Conservation (phyloP, 2,329 filamentous ascomycete species). For the Trichoderma aggressivum region DNA sequence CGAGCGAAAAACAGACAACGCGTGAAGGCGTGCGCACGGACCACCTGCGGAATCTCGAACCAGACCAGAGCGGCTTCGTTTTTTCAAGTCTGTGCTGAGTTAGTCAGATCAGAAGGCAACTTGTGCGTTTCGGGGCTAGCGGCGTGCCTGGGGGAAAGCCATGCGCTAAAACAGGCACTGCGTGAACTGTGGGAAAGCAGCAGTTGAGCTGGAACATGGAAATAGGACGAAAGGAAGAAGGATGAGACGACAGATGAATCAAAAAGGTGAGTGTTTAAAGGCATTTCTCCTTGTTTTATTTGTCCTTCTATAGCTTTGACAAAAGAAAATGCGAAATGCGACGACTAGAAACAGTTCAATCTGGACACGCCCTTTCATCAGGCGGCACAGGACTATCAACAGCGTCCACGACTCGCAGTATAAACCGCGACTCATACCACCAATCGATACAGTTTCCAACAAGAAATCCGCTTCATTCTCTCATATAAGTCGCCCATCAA, state of each 20-base stretch:
- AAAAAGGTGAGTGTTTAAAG: not conserved
- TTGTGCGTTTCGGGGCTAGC: constrained; percentile 12
- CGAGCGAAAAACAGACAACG: constrained; percentile 41
- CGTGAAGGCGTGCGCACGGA: constrained; percentile 36
- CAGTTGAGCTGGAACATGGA: not conserved
- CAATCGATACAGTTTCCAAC: not conserved
- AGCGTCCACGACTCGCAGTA: not conserved
- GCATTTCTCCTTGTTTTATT: not conserved
- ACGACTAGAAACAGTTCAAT: not conserved
- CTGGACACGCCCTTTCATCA: not conserved
- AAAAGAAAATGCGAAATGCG: not conserved
- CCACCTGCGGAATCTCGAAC: constrained; percentile 17
- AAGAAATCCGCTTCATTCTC: not conserved
- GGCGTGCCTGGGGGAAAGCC: not conserved
- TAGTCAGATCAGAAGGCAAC: constrained; percentile 2
- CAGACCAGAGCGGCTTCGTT: not conserved
- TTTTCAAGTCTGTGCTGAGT: not conserved
- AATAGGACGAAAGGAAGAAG: not conserved
- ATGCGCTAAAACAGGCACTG: not conserved
- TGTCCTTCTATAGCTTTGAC: not conserved
- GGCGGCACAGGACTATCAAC: not conserved
- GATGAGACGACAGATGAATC: not conserved
- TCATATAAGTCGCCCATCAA: not conserved
- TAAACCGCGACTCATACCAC: not conserved
- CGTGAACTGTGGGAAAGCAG: not conserved